phyloP scores from a whole-genome alignment of 2,329 filamentous ascomycete species.

The Alternaria ethzedia region DNA sequence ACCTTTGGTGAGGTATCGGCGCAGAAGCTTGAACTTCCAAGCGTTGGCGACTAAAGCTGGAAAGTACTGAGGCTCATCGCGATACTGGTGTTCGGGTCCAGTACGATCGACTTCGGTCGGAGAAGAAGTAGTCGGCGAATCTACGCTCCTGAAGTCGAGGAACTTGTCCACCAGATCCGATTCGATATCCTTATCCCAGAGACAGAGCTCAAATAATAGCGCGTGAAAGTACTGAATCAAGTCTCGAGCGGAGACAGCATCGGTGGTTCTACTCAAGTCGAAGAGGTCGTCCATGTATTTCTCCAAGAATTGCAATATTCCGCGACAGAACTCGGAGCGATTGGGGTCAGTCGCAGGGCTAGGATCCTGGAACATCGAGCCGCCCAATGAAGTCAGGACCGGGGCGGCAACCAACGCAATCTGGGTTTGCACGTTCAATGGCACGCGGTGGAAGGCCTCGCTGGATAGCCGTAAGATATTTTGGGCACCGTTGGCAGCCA shows the following conservation, averaged over 20 bases:
- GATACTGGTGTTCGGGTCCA: conserved; percentile 20
- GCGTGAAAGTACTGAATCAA: conserved; percentile 28
- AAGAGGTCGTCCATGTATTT: conserved; percentile 38
- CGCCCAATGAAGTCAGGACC: conserved; percentile 31
- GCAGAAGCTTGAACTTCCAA: conserved; percentile 74
- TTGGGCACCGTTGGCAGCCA: conserved; percentile 31
- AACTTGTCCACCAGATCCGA: conserved; percentile 31
- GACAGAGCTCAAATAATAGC: conserved; percentile 34
- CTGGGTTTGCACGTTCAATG: conserved; percentile 16
- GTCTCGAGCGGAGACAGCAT: conserved; percentile 34
- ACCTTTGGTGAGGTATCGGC: conserved; percentile 77
- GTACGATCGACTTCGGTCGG: conserved; percentile 5
- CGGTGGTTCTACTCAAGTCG: conserved; percentile 33
- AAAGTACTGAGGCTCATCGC: conserved; percentile 43
- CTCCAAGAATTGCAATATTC: conserved; percentile 33
- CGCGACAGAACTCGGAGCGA: conserved; percentile 26
- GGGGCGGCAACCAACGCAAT: conserved; percentile 27
- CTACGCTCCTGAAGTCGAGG: conserved; percentile 29
- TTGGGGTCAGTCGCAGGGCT: conserved; percentile 14
- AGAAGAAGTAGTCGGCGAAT: conserved; percentile 29
- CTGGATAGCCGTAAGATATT: conserved; percentile 33
- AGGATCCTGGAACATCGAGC: conserved; percentile 23
- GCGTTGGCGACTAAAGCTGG: conserved; percentile 63
- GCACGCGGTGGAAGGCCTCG: conserved; percentile 27
- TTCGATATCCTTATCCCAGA: conserved; percentile 34